Percentiles rank a stretch among this genome's conserved stretches.
These are phyloP conservation scores for Terfezia boudieri DNA, from an alignment of 495 filamentous ascomycete genomes.

Conservation along the genomic window DNA sequence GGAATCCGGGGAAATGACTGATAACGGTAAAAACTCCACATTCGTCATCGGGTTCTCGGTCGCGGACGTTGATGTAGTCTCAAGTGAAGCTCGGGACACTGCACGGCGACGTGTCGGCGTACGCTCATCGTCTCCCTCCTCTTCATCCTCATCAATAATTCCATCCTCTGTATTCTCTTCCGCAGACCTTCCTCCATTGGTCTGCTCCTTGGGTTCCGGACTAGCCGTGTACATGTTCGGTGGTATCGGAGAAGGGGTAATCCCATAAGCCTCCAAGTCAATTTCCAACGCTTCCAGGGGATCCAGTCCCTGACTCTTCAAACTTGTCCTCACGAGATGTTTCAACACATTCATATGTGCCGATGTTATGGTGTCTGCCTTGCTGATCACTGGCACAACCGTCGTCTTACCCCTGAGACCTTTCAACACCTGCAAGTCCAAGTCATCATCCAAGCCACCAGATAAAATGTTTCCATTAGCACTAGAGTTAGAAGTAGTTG, in stretches of 20 bases:
- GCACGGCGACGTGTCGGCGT: conserved; percentile 18
- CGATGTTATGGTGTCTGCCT: conserved; percentile 86
- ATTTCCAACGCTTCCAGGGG: conserved; percentile 68
- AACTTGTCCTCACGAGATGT: conserved; percentile 66
- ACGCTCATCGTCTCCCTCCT: conserved; percentile 6
- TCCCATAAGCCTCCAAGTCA: conserved; percentile 42
- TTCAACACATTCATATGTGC: conserved; percentile 87
- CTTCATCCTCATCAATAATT: neutral
- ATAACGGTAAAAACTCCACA: conserved; percentile 51
- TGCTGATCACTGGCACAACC: conserved; percentile 86
- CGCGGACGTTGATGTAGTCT: neutral
- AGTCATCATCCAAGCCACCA: conserved; percentile 62
- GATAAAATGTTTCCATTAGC: conserved; percentile 25
- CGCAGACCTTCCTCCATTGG: conserved; percentile 2
- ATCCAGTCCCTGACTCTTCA: conserved; percentile 70
- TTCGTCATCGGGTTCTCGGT: conserved; percentile 18
- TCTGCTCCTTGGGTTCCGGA: neutral
- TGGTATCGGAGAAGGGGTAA: neutral
- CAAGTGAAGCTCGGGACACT: neutral
- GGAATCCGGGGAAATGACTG: conserved; percentile 78
- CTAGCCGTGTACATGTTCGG: neutral
- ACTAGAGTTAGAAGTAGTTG: conserved; percentile 31
- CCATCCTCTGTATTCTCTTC: conserved; percentile 22
- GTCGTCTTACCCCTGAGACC: conserved; percentile 85
- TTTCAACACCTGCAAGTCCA: conserved; percentile 77